Percentiles rank a stretch among this genome's conserved stretches.
phyloP scores from a whole-genome alignment of 1,139 yeast species.

The Arxiozyma bovina region DNA sequence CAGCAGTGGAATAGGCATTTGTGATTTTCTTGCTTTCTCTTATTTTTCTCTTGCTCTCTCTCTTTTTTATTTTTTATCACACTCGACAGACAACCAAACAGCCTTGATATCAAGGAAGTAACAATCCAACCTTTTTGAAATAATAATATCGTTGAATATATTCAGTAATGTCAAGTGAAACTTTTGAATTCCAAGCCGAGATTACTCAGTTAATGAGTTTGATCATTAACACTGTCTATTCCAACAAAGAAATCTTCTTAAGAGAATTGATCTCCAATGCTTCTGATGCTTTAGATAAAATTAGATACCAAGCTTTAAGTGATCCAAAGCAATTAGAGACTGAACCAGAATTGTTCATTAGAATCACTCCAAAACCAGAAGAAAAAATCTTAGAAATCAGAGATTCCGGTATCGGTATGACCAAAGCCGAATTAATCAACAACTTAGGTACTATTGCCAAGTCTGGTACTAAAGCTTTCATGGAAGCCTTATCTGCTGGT shows the following conservation, averaged over 20 bases:
- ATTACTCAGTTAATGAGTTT: slow-evolving; percentile 99
- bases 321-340: slow-evolving; percentile 88
- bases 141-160: slow-evolving; percentile 1
- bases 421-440: slow-evolving; percentile 97
- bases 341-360: slow-evolving; percentile 93
- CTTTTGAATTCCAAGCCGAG: slow-evolving; percentile 99
- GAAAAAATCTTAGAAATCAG: slow-evolving; percentile 91
- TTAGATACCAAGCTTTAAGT: slow-evolving; percentile 91
- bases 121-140: too few species aligned
- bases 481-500: slow-evolving; percentile 99
- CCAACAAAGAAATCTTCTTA: slow-evolving; percentile 97
- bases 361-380: slow-evolving; percentile 95
- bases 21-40: neutral
- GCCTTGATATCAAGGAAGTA: neutral
- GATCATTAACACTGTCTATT: slow-evolving; percentile 99
- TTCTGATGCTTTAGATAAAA: slow-evolving; percentile 92
- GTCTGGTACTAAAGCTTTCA: slow-evolving; percentile 98
- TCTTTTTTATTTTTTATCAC: too few species aligned
- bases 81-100: neutral
- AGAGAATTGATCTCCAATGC: slow-evolving; percentile 99
- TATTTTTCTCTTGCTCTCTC: neutral
- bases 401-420: slow-evolving; percentile 99
- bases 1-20: too few species aligned
- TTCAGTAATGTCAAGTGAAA: slow-evolving; percentile 55
- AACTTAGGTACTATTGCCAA: slow-evolving; percentile 99